Evolutionary conservation across 805 yeast genomes (phyloP).

Genomic region (Scheffersomyces stipitis): DNA sequence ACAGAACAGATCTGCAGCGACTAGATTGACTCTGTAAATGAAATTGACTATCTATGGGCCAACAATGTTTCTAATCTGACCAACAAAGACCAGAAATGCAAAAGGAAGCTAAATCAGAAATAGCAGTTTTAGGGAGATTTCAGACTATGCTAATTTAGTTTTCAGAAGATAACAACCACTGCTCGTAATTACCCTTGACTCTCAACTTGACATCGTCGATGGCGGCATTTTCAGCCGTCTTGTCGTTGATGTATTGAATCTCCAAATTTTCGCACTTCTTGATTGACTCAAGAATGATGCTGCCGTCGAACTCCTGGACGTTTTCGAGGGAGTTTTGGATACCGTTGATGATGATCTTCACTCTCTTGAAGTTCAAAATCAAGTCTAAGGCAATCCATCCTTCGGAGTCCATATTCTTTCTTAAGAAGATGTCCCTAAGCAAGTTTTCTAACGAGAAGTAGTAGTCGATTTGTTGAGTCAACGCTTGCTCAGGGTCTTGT

Average conservation of each 20-base stretch:
- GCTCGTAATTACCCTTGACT: conserved; percentile 54
- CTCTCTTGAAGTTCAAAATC: conserved; percentile 72
- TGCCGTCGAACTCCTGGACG: conserved; percentile 21
- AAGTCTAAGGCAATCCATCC: conserved; percentile 70
- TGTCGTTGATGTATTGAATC: conserved; percentile 36
- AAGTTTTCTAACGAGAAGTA: conserved; percentile 88
- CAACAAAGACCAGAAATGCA: not conserved
- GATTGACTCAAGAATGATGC: conserved; percentile 53
- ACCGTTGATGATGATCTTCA: conserved; percentile 52
- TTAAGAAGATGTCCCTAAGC: conserved; percentile 77
- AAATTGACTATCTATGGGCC: too few relatives aligned
- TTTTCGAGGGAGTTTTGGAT: conserved; percentile 34
- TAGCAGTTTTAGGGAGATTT: too few relatives aligned
- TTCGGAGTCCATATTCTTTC: conserved; percentile 73
- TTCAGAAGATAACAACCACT: conserved; percentile 63
- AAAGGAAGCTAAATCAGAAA: too few relatives aligned
- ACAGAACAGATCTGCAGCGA: too few relatives aligned
- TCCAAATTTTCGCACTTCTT: conserved; percentile 54
- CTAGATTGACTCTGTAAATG: too few relatives aligned
- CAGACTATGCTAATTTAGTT: not conserved
- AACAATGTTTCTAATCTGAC: too few relatives aligned
- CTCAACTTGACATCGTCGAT: conserved; percentile 58
- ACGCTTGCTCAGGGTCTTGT: conserved; percentile 46
- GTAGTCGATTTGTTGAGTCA: conserved; percentile 73
- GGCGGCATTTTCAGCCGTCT: conserved; percentile 27